phyloP scores from a whole-genome alignment of 208 protist genomes.

The Wallacemonas collosoma region DNA sequence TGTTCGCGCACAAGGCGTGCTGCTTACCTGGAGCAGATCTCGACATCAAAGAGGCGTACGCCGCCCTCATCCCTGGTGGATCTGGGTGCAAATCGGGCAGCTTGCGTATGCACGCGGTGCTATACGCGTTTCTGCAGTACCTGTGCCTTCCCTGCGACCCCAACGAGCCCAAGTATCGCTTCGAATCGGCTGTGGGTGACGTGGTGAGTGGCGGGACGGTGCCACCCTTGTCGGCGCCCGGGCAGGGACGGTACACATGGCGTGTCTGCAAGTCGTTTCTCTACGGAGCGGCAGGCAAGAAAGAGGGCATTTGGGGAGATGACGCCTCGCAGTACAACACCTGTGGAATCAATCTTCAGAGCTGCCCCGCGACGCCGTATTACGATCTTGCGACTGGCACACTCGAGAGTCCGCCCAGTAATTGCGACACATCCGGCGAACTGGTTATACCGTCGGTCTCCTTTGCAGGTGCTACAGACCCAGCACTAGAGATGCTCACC shows the following conservation, averaged over 20 bases:
- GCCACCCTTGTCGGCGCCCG: constrained; percentile 27
- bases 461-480: constrained; percentile 26
- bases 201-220: constrained; percentile 45
- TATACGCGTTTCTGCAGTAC: constrained; percentile 44
- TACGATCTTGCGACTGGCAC: constrained; percentile 33
- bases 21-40: constrained; percentile 46
- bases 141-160: constrained; percentile 56
- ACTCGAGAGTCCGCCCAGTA: constrained; percentile 3
- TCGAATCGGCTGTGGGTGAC: constrained; percentile 43
- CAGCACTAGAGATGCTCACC: constrained; percentile 31
- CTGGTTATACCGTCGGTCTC: constrained; percentile 38
- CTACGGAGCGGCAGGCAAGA: constrained; percentile 26
- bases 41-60: constrained; percentile 37
- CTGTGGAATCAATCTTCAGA: constrained; percentile 40
- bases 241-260: constrained; percentile 47
- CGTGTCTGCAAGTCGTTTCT: constrained; percentile 57
- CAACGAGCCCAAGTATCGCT: constrained; percentile 46
- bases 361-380: constrained; percentile 35
- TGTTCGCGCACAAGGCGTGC: constrained; percentile 42
- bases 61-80: constrained; percentile 30
- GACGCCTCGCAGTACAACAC: constrained; percentile 35
- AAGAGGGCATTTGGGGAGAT: constrained; percentile 39
- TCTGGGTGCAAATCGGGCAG: constrained; percentile 37
- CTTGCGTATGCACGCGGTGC: constrained; percentile 38
- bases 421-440: constrained; percentile 17